Percentiles rank a stretch among this genome's conserved stretches.
These are phyloP conservation scores for Chlamydomonas incerta DNA, from an alignment of 139 green algal species.

Conservation along the genomic window DNA sequence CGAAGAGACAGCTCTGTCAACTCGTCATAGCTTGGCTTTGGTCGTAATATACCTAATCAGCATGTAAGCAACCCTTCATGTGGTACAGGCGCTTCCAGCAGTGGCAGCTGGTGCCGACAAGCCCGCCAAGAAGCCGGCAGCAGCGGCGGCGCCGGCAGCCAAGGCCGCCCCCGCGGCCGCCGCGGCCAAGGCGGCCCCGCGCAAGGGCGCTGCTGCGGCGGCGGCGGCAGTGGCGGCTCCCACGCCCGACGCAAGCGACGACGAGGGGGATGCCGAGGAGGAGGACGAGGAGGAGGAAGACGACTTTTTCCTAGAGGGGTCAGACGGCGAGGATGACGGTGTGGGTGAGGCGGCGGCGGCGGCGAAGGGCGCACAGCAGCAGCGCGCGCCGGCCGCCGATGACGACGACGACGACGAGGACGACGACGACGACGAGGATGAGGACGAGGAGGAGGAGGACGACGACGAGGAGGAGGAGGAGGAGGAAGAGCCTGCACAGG, in stretches of 20 bases:
- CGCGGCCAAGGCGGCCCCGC: background rate
- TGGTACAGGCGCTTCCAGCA: background rate
- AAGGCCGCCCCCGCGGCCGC: background rate
- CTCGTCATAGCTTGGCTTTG: too few species aligned
- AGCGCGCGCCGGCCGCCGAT: background rate
- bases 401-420: background rate
- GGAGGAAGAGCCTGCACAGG: too few species aligned
- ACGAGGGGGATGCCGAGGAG: background rate
- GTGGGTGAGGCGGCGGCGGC: background rate
- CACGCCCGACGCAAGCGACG: background rate
- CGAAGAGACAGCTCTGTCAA: too few species aligned
- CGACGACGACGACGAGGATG: background rate
- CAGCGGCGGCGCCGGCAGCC: background rate
- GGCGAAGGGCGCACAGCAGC: too few species aligned
- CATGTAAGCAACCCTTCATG: too few species aligned
- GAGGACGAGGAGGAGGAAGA: background rate
- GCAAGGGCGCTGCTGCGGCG: background rate
- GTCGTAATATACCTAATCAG: too few species aligned
- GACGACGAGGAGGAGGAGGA: conserved; percentile 23
- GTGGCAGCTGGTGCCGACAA: background rate
- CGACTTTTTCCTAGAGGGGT: conserved; percentile 12
- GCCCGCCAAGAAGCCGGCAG: background rate
- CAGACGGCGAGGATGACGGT: background rate
- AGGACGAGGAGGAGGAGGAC: background rate
- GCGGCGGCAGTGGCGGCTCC: background rate